phyloP scores from a whole-genome alignment of 2,329 filamentous ascomycete species.

The Neonectria faginata region DNA sequence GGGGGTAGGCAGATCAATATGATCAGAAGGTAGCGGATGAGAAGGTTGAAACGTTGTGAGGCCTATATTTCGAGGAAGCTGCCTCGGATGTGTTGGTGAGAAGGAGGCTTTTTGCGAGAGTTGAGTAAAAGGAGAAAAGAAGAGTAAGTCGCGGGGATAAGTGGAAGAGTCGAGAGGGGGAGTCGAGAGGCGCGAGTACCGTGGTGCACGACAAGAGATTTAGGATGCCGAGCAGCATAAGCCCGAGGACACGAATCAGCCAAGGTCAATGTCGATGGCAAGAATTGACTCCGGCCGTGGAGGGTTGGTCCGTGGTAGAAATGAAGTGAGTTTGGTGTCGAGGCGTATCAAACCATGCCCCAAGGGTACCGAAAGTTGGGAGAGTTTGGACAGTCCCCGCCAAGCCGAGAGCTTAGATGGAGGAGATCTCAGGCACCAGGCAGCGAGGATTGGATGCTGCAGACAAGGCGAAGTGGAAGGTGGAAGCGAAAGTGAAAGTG shows the following conservation, averaged over 20 bases:
- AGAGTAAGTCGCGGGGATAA: neutral
- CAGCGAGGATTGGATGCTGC: constrained; percentile 24
- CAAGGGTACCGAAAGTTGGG: neutral
- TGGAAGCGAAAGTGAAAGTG: neutral
- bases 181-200: constrained; percentile 6
- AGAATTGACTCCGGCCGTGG: constrained; percentile 11
- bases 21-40: neutral
- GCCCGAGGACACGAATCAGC: constrained; percentile 3
- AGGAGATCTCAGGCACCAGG: constrained; percentile 24
- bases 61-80: constrained; percentile 6
- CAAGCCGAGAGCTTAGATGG: constrained; percentile 12
- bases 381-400: constrained; percentile 23
- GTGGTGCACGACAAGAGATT: constrained; percentile 10
- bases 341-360: constrained; percentile 20
- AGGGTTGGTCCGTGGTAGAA: constrained; percentile 16
- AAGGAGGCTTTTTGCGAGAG: neutral
- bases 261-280: constrained; percentile 2
- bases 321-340: constrained; percentile 14
- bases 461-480: neutral
- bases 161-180: constrained; percentile 9
- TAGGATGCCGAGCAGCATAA: constrained; percentile 10
- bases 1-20: constrained; percentile 8
- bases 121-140: constrained; percentile 1
- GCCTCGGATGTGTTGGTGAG: neutral
- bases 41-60: constrained; percentile 3